phyloP scores from a whole-genome alignment of 768 basidiomycete species.

The Cubamyces lactineus region DNA sequence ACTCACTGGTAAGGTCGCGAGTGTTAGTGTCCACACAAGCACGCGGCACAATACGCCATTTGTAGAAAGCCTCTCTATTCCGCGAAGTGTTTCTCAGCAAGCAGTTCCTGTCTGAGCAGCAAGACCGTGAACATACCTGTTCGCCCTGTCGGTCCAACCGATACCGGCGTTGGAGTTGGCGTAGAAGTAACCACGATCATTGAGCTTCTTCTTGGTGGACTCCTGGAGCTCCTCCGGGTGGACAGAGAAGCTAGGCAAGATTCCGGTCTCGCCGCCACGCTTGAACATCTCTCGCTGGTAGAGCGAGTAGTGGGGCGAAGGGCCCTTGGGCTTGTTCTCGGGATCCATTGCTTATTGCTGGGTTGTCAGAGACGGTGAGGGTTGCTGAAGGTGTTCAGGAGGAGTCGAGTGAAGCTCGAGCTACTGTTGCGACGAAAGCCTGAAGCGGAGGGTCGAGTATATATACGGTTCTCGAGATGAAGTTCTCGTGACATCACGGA shows the following conservation, averaged over 20 bases:
- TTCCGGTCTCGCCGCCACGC: slow-evolving; percentile 41
- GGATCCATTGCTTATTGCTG: slow-evolving; percentile 43
- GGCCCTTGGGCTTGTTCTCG: slow-evolving; percentile 48
- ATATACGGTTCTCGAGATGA: slow-evolving; percentile 1
- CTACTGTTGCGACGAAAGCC: neutral
- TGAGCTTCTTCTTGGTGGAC: slow-evolving; percentile 45
- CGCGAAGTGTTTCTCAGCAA: too few species aligned
- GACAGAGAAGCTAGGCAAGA: slow-evolving; percentile 44
- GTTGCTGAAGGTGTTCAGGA: neutral
- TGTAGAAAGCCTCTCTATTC: slow-evolving; percentile 51
- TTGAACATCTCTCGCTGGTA: slow-evolving; percentile 55
- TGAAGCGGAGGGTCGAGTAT: neutral
- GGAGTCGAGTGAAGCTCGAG: neutral
- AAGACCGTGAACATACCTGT: slow-evolving; percentile 35
- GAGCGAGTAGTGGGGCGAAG: slow-evolving; percentile 52
- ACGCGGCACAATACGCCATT: slow-evolving; percentile 58
- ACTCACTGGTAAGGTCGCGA: slow-evolving; percentile 49
- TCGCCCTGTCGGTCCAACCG: slow-evolving; percentile 55
- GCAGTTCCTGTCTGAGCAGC: neutral
- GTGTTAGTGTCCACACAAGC: slow-evolving; percentile 56
- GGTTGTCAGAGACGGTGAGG: neutral
- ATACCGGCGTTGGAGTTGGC: slow-evolving; percentile 57
- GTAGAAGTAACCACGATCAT: slow-evolving; percentile 52
- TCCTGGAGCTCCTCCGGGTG: slow-evolving; percentile 47
- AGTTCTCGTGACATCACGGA: slow-evolving; percentile 19